These are phyloP conservation scores for Aspergillus tubingensis DNA, from an alignment of 2,329 filamentous ascomycete species.

Conservation along the genomic window DNA sequence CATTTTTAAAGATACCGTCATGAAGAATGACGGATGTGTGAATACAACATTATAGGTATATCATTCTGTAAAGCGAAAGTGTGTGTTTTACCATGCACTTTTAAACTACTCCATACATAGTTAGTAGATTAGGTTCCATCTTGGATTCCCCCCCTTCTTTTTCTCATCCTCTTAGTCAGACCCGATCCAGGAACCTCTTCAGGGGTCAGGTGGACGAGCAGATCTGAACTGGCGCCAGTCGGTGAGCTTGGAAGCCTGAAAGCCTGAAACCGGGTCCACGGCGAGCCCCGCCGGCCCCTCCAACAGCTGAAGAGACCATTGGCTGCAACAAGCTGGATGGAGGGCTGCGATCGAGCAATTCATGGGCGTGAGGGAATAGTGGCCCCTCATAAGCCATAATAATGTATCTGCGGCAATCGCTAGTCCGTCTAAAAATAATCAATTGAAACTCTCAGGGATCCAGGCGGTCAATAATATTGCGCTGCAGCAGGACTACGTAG, in stretches of 20 bases:
- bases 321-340: slow-evolving; percentile 12
- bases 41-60: neutral
- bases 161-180: neutral
- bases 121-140: no score
- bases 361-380: slow-evolving; percentile 8
- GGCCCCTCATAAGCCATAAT: slow-evolving; percentile 5
- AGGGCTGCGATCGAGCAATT: slow-evolving; percentile 1
- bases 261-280: slow-evolving; percentile 23
- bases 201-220: neutral
- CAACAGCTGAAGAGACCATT: slow-evolving; percentile 8
- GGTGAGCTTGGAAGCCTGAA: slow-evolving; percentile 3
- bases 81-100: neutral
- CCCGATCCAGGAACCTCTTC: neutral
- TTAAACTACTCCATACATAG: no score
- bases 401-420: neutral
- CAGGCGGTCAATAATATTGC: slow-evolving; percentile 16
- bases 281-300: neutral
- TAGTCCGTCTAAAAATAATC: slow-evolving; percentile 19
- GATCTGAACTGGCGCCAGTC: slow-evolving; percentile 7
- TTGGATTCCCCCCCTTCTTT: no score
- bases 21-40: no score
- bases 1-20: no score
- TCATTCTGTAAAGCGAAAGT: neutral
- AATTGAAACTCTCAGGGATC: slow-evolving; percentile 5
- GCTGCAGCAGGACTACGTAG: neutral